A percentile compares a stretch with the other conserved stretches of the same genome.
phyloP scores from a whole-genome alignment of 2,329 filamentous ascomycete species.

The Arthrinium puccinioides region DNA sequence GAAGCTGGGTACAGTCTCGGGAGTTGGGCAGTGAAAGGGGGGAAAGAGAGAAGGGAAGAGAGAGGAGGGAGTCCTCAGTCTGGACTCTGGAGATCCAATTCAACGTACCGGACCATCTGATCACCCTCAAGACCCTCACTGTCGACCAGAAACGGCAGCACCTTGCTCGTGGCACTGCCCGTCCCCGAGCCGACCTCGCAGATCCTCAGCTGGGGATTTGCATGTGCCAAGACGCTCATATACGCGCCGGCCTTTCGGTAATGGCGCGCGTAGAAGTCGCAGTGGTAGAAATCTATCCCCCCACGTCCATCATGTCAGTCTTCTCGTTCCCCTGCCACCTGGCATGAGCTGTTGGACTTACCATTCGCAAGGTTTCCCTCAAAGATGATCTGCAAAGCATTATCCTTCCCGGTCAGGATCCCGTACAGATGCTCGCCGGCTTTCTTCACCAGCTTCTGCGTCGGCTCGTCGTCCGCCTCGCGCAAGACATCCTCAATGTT shows the following conservation, averaged over 20 bases:
- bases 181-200: constrained; percentile 2
- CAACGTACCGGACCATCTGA: not conserved
- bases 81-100: not conserved
- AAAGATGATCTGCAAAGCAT: constrained; percentile 1
- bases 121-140: not conserved
- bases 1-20: not conserved
- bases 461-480: constrained; percentile 1
- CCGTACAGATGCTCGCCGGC: constrained; percentile 2
- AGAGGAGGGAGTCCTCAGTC: not conserved
- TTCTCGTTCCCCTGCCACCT: not conserved
- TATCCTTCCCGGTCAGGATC: not conserved
- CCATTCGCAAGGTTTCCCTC: not conserved
- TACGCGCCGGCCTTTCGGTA: constrained; percentile 2
- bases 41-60: not conserved
- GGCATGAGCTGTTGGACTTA: not conserved
- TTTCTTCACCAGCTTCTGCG: constrained; percentile 2
- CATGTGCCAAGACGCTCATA: not conserved
- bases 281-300: constrained; percentile 1
- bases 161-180: constrained; percentile 1
- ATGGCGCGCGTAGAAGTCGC: constrained; percentile 2
- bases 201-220: constrained; percentile 2
- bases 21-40: not conserved
- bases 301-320: not conserved
- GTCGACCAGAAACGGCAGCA: constrained; percentile 1
- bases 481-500: not conserved